Evolutionary conservation across 148 eudicot species (phyloP).

Genomic region (Chenopodium berlandieri): DNA sequence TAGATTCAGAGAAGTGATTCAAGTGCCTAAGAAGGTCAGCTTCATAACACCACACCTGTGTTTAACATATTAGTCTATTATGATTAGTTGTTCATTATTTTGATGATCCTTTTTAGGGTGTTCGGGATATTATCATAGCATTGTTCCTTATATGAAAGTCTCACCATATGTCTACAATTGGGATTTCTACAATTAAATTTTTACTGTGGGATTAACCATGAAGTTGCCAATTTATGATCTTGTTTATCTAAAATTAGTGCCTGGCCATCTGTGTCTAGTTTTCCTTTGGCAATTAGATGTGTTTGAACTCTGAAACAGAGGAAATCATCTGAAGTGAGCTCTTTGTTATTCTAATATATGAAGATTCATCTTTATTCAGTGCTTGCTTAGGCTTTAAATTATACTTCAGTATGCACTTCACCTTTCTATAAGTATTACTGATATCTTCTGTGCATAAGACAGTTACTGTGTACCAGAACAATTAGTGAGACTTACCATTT

Average conservation of each 20-base stretch:
- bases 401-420: not conserved
- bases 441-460: not conserved
- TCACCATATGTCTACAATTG: not conserved
- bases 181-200: not conserved
- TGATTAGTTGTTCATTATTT: no score
- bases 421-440: not conserved
- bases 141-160: no score
- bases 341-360: not conserved
- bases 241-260: not conserved
- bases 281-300: not conserved
- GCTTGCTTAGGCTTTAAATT: not conserved
- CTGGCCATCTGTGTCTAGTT: no score
- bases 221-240: not conserved
- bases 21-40: conserved; percentile 81
- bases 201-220: not conserved
- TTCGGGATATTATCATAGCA: no score
- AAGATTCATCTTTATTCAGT: not conserved
- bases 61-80: no score
- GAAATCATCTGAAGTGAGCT: not conserved
- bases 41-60: not conserved
- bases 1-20: conserved; percentile 81
- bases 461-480: not conserved
- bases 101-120: not conserved
- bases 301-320: not conserved
- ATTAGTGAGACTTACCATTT: not conserved